These are phyloP conservation scores for Citrullus mucosospermus DNA, from an alignment of 306 rosid species.

Conservation along the genomic window DNA sequence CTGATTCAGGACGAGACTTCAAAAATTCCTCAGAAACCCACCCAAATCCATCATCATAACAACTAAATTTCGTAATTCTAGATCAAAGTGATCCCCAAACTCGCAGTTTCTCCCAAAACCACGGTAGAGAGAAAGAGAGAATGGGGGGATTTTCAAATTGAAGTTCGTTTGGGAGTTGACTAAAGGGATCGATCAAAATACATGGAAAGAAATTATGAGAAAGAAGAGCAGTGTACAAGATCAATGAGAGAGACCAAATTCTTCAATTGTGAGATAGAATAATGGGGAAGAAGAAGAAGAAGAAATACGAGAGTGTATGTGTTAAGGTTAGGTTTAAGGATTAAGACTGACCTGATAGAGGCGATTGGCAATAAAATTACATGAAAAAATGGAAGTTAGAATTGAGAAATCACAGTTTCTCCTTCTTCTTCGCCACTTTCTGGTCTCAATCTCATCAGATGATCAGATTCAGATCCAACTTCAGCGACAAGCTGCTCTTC, in stretches of 20 bases:
- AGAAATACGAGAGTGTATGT: not conserved
- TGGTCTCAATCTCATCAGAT: not conserved
- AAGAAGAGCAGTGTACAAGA: not conserved
- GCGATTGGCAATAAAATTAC: not conserved
- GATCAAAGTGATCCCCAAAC: constrained; percentile 5
- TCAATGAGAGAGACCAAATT: not conserved
- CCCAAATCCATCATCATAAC: not conserved
- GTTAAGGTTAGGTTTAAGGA: not conserved
- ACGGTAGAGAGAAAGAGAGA: not conserved
- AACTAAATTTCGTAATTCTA: not conserved
- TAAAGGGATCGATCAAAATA: not conserved
- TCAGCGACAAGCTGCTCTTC: constrained; percentile 4
- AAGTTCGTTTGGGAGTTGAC: not conserved
- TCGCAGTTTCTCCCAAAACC: not conserved
- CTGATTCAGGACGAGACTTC: not conserved
- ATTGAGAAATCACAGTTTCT: not conserved
- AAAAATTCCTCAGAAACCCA: not conserved
- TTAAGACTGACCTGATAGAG: not conserved
- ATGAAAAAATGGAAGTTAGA: not conserved
- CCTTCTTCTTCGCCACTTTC: not conserved
- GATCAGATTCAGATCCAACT: constrained; percentile 12
- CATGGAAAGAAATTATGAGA: not conserved
- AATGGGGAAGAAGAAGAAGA: not conserved
- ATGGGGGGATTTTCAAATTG: not conserved
- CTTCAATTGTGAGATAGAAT: not conserved